These are phyloP conservation scores for Sporisorium graminicola DNA, from an alignment of 1,284 basidiomycete genomes.

Conservation along the genomic window DNA sequence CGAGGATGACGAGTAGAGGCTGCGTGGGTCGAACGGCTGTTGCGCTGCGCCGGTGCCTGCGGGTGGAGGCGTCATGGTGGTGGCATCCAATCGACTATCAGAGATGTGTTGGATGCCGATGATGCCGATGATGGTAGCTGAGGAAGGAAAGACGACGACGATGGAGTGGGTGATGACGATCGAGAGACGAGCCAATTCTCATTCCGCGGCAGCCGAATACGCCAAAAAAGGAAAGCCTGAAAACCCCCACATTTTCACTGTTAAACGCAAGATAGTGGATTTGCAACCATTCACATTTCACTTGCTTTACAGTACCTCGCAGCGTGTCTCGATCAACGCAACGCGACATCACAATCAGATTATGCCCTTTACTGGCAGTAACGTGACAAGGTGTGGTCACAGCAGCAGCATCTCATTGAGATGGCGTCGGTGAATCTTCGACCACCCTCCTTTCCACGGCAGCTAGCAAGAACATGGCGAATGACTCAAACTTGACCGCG, in stretches of 20 bases:
- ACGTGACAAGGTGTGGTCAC: neutral
- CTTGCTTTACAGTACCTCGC: neutral
- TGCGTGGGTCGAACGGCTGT: constrained; percentile 40
- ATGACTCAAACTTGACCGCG: constrained; percentile 37
- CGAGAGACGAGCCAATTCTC: neutral
- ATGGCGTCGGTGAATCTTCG: neutral
- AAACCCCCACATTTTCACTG: neutral
- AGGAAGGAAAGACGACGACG: too few species aligned
- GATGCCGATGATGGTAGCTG: neutral
- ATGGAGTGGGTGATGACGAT: too few species aligned
- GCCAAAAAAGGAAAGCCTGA: neutral
- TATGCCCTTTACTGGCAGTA: neutral
- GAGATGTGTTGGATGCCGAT: neutral
- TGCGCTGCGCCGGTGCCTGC: constrained; percentile 17
- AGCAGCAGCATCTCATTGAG: neutral
- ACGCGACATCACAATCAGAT: constrained; percentile 2
- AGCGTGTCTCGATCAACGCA: constrained; percentile 20
- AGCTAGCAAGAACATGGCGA: constrained; percentile 40
- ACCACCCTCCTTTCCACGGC: constrained; percentile 15
- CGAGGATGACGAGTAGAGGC: constrained; percentile 40
- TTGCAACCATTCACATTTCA: too few species aligned
- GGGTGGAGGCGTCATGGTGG: constrained; percentile 26
- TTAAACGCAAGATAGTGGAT: constrained; percentile 2
- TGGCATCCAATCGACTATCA: constrained; percentile 14
- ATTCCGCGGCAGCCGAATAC: neutral